phyloP scores from a whole-genome alignment of 1,139 yeast genomes.

The Nadsonia starkeyi-henricii region DNA sequence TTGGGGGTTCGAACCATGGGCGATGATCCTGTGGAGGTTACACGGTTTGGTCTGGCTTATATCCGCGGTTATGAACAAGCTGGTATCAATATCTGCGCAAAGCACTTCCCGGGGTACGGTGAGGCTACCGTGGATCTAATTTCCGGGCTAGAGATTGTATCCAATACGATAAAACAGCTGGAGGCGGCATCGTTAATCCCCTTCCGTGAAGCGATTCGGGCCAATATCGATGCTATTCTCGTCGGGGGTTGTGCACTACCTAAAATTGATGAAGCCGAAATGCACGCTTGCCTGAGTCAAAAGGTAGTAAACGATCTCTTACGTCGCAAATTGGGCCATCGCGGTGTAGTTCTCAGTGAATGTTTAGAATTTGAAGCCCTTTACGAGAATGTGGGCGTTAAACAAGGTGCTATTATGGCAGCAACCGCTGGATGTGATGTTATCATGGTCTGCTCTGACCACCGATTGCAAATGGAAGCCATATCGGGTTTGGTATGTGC shows the following conservation, averaged over 20 bases:
- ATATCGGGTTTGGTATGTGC: constrained; percentile 42
- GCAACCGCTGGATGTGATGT: constrained; percentile 54
- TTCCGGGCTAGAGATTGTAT: constrained; percentile 44
- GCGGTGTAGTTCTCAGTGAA: constrained; percentile 50
- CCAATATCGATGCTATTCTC: constrained; percentile 42
- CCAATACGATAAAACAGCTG: constrained; percentile 43
- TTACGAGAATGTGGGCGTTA: constrained; percentile 48
- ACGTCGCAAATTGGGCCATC: constrained; percentile 38
- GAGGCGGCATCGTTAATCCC: constrained; percentile 40
- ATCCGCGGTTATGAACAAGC: constrained; percentile 44
- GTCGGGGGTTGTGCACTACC: constrained; percentile 66
- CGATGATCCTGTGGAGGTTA: constrained; percentile 45
- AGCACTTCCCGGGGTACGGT: constrained; percentile 59
- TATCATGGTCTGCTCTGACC: constrained; percentile 48
- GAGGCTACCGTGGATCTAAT: constrained; percentile 46
- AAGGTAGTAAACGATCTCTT: constrained; percentile 40
- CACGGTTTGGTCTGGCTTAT: constrained; percentile 40
- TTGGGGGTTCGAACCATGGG: constrained; percentile 56
- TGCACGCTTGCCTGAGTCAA: constrained; percentile 52
- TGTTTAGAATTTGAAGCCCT: constrained; percentile 55
- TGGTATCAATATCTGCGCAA: constrained; percentile 44
- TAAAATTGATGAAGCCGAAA: constrained; percentile 44
- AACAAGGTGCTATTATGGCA: constrained; percentile 53
- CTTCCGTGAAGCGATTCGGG: constrained; percentile 36
- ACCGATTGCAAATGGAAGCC: constrained; percentile 45